These are phyloP conservation scores for Lolium rigidum DNA, from an alignment of 176 grass and related monocot genomes.

Conservation along the genomic window DNA sequence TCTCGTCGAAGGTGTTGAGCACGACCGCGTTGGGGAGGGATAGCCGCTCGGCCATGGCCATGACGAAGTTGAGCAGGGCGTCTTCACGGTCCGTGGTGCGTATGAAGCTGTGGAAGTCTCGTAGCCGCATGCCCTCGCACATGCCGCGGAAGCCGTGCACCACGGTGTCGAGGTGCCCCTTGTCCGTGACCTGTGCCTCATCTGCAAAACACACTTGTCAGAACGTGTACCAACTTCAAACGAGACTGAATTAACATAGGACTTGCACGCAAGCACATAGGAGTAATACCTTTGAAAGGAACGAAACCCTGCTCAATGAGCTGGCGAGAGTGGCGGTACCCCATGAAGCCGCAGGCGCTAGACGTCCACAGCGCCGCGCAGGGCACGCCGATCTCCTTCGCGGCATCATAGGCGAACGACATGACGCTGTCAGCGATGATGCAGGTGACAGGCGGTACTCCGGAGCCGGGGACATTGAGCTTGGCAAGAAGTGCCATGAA, in stretches of 20 bases:
- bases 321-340: conserved; percentile 51
- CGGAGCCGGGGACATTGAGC: conserved; percentile 27
- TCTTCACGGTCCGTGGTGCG: conserved; percentile 58
- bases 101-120: conserved; percentile 71
- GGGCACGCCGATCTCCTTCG: conserved; percentile 48
- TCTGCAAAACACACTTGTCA: conserved; percentile 33
- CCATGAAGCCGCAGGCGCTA: conserved; percentile 64
- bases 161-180: conserved; percentile 52
- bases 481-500: conserved; percentile 48
- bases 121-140: conserved; percentile 48
- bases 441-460: conserved; percentile 50
- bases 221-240: not conserved
- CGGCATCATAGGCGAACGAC: conserved; percentile 57
- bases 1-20: conserved; percentile 44
- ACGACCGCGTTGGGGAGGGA: conserved; percentile 23
- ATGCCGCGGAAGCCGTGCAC: conserved; percentile 53
- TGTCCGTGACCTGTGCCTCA: conserved; percentile 43
- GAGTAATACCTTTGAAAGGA: conserved; percentile 35
- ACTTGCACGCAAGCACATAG: too few species aligned
- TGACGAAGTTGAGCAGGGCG: conserved; percentile 55
- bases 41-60: conserved; percentile 42
- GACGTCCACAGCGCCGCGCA: conserved; percentile 56
- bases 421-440: conserved; percentile 53
- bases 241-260: not conserved
- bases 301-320: conserved; percentile 51